Evolutionary conservation across 352 stramenopile species (phyloP).

Genomic region (Globisporangium paroecandrum): DNA sequence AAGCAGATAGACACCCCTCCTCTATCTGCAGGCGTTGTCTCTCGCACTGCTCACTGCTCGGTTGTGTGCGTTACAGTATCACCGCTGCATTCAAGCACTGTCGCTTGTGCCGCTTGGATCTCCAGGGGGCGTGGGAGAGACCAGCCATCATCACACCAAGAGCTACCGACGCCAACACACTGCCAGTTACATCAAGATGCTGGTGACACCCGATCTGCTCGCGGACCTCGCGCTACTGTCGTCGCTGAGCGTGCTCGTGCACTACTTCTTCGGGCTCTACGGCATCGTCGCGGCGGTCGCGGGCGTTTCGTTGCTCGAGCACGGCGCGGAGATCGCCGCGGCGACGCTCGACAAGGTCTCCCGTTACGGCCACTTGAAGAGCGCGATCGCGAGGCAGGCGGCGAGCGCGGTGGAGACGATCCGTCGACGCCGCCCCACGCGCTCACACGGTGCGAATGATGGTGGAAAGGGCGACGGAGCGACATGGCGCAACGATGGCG

Average conservation of each 20-base stretch:
- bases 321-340: conserved; percentile 23
- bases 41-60: too few species aligned
- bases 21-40: neutral
- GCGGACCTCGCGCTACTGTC: conserved; percentile 57
- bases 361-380: neutral
- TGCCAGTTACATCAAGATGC: neutral
- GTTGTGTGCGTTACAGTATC: neutral
- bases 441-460: neutral
- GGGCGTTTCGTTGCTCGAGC: conserved; percentile 36
- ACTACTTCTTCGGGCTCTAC: conserved; percentile 60
- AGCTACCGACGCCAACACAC: neutral
- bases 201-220: conserved; percentile 34
- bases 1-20: neutral
- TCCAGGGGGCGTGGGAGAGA: conserved; percentile 7
- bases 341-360: conserved; percentile 1
- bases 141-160: conserved; percentile 3
- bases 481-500: neutral
- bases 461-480: conserved; percentile 5
- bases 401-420: neutral
- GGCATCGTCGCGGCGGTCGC: conserved; percentile 40
- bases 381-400: conserved; percentile 8
- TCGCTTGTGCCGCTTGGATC: neutral
- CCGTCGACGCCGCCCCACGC: conserved; percentile 1
- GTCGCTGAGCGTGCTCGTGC: conserved; percentile 51
- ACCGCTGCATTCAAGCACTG: neutral